Conservation (phyloP, 345 rosid genomes). For the Excoecaria cochinchinensis region DNA sequence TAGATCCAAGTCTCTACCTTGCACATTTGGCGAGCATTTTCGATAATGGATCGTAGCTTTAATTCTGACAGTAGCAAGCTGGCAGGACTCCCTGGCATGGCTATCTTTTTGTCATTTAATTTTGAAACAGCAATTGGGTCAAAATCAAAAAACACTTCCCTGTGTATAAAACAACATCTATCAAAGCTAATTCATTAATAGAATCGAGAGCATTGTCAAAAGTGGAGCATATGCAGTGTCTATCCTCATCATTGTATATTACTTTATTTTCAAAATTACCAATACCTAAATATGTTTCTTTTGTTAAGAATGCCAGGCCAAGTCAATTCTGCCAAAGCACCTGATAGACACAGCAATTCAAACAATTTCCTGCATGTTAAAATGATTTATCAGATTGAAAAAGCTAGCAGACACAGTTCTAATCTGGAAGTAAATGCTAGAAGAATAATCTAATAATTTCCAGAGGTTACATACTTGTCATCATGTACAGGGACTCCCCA, state of each 20-base stretch:
- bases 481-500: slow-evolving; percentile 60
- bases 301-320: slow-evolving; percentile 65
- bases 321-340: slow-evolving; percentile 57
- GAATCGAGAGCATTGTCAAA: not conserved
- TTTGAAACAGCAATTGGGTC: slow-evolving; percentile 62
- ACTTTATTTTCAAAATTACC: not conserved
- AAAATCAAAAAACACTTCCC: slow-evolving; percentile 73
- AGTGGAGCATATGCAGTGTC: not conserved
- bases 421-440: not conserved
- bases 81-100: slow-evolving; percentile 51
- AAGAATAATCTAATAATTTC: not conserved
- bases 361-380: slow-evolving; percentile 56
- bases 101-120: slow-evolving; percentile 66
- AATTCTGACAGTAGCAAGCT: slow-evolving; percentile 60
- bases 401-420: not conserved
- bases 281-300: slow-evolving; percentile 59
- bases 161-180: slow-evolving; percentile 23
- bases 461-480: slow-evolving; percentile 49
- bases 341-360: slow-evolving; percentile 60
- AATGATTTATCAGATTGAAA: slow-evolving; percentile 12
- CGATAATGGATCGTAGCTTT: slow-evolving; percentile 62
- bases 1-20: slow-evolving; percentile 42
- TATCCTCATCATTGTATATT: not conserved
- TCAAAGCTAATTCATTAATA: not conserved
- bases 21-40: slow-evolving; percentile 68